Base-by-base conservation (phyloP, 768 basidiomycete genomes). In the Phallus indusiatus region DNA sequence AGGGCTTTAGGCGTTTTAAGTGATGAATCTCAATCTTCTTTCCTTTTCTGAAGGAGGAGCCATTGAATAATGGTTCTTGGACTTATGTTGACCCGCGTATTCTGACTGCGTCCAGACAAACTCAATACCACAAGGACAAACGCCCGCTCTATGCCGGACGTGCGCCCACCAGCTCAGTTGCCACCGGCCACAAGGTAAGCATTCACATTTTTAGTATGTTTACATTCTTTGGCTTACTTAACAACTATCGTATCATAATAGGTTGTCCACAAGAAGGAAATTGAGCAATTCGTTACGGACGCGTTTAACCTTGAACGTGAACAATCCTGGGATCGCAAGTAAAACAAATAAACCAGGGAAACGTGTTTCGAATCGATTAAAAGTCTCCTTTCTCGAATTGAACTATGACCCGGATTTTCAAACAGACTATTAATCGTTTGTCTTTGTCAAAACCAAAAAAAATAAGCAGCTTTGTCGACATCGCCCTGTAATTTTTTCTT, bases 11-110 rank as follows among this genome's bases (percentile, higher is more conserved):
- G 11, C 20, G 22, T 21, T n/a, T 54, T 33, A 16, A 37, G n/a
- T 22, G 10, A 55, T 42, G 50, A 16, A 5, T 12, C 36, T 34
- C 42, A 34, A n/a, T n/a, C 22, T 48, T n/a, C 54, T 22, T 3
- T 12, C 21, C 10, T 51, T 63, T 14, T 55, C 42, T 65, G 53
- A 67, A 85, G 80, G 94, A 96, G 74, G 93, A 97, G 72, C 95
- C 96, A 16, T 75, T 98, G 64, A 99, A 99, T 78, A 94, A 93
- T 67, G 96, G 96, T 64, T 85, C 92, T 1, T 99, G 96, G 96
- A 90, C 88, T 47, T 96, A 99, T 68, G 84, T 96, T 60, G 94
- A 90, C 22, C 90, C 94, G 50, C 84, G 94, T 57, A 85, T 98
- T 67, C 85, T 88, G 71, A 98, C 95, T 49, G 93, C 95, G n/a